Base-by-base conservation (phyloP, 345 rosid genomes). In the Eucalyptus coolabah region DNA sequence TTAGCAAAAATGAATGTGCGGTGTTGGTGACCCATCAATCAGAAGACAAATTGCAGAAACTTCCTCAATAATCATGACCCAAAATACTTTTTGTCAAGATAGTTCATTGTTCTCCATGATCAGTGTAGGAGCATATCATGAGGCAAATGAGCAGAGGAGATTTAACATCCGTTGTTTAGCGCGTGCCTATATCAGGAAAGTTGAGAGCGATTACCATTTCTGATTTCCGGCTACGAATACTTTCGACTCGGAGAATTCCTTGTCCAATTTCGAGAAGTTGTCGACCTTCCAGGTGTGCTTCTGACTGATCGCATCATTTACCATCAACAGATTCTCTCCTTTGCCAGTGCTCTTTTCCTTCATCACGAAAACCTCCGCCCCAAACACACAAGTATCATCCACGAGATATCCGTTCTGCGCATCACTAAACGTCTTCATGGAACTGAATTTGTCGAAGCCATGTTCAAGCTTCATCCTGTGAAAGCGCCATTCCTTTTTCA, bases 361-460 rank as follows among this genome's bases (percentile, higher is more conserved):
- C 24, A 87, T 12, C 24, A 92, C 93, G 50, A 92, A 92, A 12
- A 94, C 93, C 87, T 94, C 95, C 14, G 88, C 94, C 28, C 95
- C 95, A 40, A 94, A 32, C 18, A 91, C 91, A 53, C 94, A 93
- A 9, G 91, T 54, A 88, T 93, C 94, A 2, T 92, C 91, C 65
- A 92, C 82, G 3, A 93, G 91, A 91, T 91, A 93, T 40, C 94
- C 96, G 26, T 91, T 91, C 23, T 69, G 86, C 28, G 87, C 87
- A 72, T 92, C 92, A 1, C 47, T 86, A 59, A 94, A 92, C 26
- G 40, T 30, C 86, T 83, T 67, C 51, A 90, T 47, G 4, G 88
- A 89, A 87, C 92, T 56, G 51, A 94, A 83, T 37, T 92, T 87
- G 91, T 94, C 94, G n/a, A 91, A 91, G 45, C 96, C 96, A 91